Evolutionary conservation across 345 rosid genomes (phyloP).

Genomic region (Populus ilicifolia): DNA sequence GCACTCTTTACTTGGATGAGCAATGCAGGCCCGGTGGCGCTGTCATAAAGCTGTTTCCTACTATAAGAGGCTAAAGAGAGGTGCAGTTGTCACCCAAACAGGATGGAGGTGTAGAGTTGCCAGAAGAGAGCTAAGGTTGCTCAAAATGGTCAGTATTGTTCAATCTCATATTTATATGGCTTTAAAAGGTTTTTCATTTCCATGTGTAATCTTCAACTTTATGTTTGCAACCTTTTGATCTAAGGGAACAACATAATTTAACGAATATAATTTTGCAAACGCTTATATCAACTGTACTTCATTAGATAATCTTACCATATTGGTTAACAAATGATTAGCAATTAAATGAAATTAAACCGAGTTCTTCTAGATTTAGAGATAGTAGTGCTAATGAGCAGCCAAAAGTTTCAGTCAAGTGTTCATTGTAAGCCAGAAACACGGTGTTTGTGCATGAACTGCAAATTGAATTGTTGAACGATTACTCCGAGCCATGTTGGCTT

Average conservation of each 20-base stretch:
- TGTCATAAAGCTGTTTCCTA: slow-evolving; percentile 50
- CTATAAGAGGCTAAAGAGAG: slow-evolving; percentile 60
- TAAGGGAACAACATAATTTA: not conserved
- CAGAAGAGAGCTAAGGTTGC: slow-evolving; percentile 61
- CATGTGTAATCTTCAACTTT: not conserved
- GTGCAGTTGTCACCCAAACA: slow-evolving; percentile 56
- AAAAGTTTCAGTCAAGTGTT: not conserved
- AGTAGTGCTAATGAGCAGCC: not conserved
- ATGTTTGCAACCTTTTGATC: not conserved
- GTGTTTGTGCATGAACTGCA: not conserved
- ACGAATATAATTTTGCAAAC: not conserved
- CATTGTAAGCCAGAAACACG: not conserved
- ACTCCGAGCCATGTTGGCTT: not conserved
- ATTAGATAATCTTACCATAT: not conserved
- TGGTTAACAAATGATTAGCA: not conserved
- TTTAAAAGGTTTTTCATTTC: not conserved
- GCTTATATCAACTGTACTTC: not conserved
- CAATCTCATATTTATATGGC: slow-evolving; percentile 2
- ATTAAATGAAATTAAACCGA: not conserved
- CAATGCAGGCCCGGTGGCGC: slow-evolving; percentile 63
- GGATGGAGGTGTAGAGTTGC: slow-evolving; percentile 79
- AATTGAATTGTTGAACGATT: no score
- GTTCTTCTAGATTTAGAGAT: not conserved
- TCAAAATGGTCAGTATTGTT: slow-evolving; percentile 56
- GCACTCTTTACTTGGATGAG: slow-evolving; percentile 1